Evolutionary conservation across 345 rosid genomes (phyloP), one percentile per base, ranked within the genome.

Genomic region (Sisymbrium irio): DNA sequence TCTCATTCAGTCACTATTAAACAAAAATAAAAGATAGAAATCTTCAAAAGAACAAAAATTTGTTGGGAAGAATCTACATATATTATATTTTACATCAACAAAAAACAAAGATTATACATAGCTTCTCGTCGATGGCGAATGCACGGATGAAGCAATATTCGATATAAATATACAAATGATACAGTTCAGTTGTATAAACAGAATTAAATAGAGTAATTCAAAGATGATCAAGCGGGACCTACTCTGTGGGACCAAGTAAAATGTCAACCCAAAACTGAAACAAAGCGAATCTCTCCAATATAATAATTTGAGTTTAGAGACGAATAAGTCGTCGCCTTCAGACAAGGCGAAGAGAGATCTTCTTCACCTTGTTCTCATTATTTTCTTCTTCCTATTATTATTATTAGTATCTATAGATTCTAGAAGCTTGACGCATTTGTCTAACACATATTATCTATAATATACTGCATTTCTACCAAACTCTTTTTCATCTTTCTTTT

Each of bases 281-380:
- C 64, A 68, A 75, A 62, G 53, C 55, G 66, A 76, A 76, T 76
- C 79, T 69, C 74, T 51, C 30, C 51, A 15, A 66, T 47, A 47
- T 58, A 39, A 30, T 39, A 28, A 27, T 47, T 13, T 17, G 17
- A 25, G 10, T 49, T 59, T 17, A 28, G 41, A 74, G 39, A 40
- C 68, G 75, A 76, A 63, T 63, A 62, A 70, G 79, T 76, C 79
- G 71, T 54, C 71, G 71, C 63, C 71, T 55, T 76, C 65, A 32
- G 71, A 69, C 76, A 70, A 77, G 71, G 72, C 80, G 80, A 0
- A 54, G 67, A 70, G 64, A 54, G 62, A 70, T 71, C 75, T 77
- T 71, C 75, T 70, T 58, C 57, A 49, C 41, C 71, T 71, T 44
- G 47, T 71, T 39, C 72, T 47, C 67, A 37, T 70, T 70, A 53